phyloP scores from a whole-genome alignment of 768 basidiomycete species.

The Suillus cothurnatus region DNA sequence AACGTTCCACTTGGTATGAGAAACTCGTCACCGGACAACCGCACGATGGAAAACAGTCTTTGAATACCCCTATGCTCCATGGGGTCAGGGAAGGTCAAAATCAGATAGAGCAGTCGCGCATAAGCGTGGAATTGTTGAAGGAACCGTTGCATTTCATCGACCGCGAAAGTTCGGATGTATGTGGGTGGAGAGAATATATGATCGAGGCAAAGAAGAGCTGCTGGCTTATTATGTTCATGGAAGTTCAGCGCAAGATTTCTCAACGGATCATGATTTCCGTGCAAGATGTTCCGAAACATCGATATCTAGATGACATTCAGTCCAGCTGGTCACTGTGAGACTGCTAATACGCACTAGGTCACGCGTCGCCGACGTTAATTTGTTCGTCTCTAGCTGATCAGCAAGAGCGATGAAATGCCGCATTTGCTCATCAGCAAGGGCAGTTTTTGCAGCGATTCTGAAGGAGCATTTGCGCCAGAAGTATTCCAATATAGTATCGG shows the following conservation, averaged over 20 bases:
- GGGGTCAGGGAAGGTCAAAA: conserved; percentile 33
- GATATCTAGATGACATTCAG: conserved; percentile 18
- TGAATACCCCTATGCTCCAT: conserved; percentile 22
- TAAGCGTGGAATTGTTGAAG: conserved; percentile 41
- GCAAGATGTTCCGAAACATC: conserved; percentile 40
- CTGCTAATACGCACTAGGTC: conserved; percentile 16
- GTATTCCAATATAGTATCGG: conserved; percentile 40
- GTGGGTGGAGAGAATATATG: conserved; percentile 38
- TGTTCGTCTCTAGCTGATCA: conserved; percentile 11
- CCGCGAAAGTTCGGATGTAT: conserved; percentile 23
- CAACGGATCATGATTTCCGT: conserved; percentile 29
- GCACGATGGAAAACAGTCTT: conserved; percentile 38
- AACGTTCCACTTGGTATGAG: not conserved
- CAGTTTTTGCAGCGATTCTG: conserved; percentile 24
- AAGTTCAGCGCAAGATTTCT: conserved; percentile 36
- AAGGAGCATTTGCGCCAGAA: conserved; percentile 52
- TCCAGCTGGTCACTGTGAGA: conserved; percentile 22
- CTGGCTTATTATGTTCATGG: conserved; percentile 20
- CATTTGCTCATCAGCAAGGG: conserved; percentile 8
- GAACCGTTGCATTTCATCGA: conserved; percentile 29
- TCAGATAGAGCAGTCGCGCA: conserved; percentile 31
- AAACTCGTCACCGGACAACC: conserved; percentile 27
- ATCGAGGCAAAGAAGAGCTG: conserved; percentile 48
- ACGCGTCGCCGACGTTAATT: conserved; percentile 8
- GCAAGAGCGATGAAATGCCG: conserved; percentile 31